phyloP scores from a whole-genome alignment of 305 asterid genomes.

The Fraxinus greggii region DNA sequence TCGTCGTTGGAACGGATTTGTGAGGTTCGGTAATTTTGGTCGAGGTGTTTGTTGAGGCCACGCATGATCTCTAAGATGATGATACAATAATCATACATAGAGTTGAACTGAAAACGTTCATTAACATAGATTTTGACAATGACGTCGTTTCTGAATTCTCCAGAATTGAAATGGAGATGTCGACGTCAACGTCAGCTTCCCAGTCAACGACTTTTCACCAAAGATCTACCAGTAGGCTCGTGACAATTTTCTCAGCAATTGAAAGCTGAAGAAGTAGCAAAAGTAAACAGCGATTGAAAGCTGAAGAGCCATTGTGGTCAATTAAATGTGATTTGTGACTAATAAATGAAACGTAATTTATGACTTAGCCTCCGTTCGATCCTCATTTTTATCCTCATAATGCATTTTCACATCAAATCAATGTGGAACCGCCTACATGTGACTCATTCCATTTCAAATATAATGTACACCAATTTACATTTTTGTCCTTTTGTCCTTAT shows the following conservation, averaged over 20 bases:
- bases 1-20: constrained; percentile 55
- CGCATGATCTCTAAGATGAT: constrained; percentile 90
- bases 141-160: constrained; percentile 33
- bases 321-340: too few relatives aligned
- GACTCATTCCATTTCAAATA: too few relatives aligned
- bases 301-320: too few relatives aligned
- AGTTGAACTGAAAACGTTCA: constrained; percentile 18
- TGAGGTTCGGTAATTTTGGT: constrained; percentile 19
- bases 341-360: too few relatives aligned
- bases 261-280: constrained; percentile 78
- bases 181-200: constrained; percentile 47
- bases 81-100: constrained; percentile 52
- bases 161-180: constrained; percentile 31
- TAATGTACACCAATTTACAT: too few relatives aligned
- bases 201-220: constrained; percentile 67
- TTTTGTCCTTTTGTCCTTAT: too few relatives aligned
- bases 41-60: constrained; percentile 80
- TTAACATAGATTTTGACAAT: constrained; percentile 45
- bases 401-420: too few relatives aligned
- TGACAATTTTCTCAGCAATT: constrained; percentile 81
- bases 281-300: constrained; percentile 51
- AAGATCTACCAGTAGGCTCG: constrained; percentile 59
- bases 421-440: too few relatives aligned
- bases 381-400: too few relatives aligned
- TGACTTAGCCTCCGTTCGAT: too few relatives aligned